Evolutionary conservation across 352 stramenopile species (phyloP).

Genomic region (Elongisporangium senticosum): DNA sequence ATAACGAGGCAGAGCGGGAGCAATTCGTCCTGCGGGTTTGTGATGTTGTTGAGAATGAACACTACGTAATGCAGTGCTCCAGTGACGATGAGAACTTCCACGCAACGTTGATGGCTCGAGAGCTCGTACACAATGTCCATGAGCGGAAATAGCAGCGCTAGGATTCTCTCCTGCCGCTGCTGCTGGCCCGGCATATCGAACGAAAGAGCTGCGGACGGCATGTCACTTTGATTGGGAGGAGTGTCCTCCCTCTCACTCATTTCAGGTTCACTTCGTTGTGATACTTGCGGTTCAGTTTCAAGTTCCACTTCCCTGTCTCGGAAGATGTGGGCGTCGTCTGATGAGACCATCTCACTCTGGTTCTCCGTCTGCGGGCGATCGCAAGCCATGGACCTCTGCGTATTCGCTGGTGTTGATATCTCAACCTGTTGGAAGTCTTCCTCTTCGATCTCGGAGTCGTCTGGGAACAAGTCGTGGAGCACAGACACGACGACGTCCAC

Average conservation of each 20-base stretch:
- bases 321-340: not conserved
- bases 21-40: slow-evolving; percentile 56
- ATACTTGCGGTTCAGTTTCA: not conserved
- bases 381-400: not conserved
- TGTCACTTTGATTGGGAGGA: not conserved
- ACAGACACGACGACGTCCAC: slow-evolving; percentile 55
- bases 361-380: not conserved
- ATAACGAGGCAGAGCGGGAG: slow-evolving; percentile 61
- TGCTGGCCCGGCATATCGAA: not conserved
- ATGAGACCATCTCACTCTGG: not conserved
- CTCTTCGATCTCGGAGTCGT: slow-evolving; percentile 25
- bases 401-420: not conserved
- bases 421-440: slow-evolving; percentile 3
- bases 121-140: slow-evolving; percentile 63
- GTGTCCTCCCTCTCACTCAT: not conserved
- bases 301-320: not conserved
- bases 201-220: not conserved
- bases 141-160: slow-evolving; percentile 46
- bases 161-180: slow-evolving; percentile 10
- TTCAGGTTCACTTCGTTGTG: not conserved
- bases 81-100: slow-evolving; percentile 59
- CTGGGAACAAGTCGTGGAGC: slow-evolving; percentile 66
- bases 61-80: slow-evolving; percentile 63
- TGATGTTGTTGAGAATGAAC: slow-evolving; percentile 51
- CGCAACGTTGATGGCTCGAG: slow-evolving; percentile 56